Conservation (phyloP, 1,284 basidiomycete species). For the Ceratobasidium sp. region DNA sequence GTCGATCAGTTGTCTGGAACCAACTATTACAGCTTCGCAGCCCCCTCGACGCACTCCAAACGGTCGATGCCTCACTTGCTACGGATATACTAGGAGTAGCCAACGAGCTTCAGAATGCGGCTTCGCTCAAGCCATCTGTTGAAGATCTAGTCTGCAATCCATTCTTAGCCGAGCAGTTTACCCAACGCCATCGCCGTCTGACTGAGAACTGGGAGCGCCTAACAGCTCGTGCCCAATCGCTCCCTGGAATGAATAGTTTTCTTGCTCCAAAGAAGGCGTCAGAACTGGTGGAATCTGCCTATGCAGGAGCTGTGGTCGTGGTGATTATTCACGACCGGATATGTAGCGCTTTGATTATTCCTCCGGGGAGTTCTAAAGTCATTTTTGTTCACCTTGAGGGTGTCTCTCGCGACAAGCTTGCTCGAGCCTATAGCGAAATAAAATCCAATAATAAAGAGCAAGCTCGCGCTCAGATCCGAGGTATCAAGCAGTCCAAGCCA, state of each 20-base stretch:
- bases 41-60: not conserved
- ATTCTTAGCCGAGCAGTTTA: not conserved
- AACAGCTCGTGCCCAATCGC: not conserved
- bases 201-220: not conserved
- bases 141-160: too few relatives aligned
- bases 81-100: too few relatives aligned
- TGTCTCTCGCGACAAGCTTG: too few relatives aligned
- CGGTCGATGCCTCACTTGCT: not conserved
- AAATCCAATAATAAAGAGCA: too few relatives aligned
- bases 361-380: too few relatives aligned
- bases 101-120: not conserved
- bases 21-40: not conserved
- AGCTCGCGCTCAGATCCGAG: too few relatives aligned
- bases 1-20: slow-evolving; percentile 1
- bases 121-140: not conserved
- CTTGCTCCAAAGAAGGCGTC: not conserved
- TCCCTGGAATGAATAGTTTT: not conserved
- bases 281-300: not conserved
- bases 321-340: not conserved
- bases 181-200: not conserved
- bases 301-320: not conserved
- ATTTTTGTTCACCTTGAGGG: too few relatives aligned
- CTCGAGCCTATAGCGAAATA: too few relatives aligned
- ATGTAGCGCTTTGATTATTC: not conserved
- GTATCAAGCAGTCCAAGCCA: too few relatives aligned